These are phyloP conservation scores for Aspergillus alliaceus DNA, from an alignment of 2,329 filamentous ascomycete genomes.

Conservation along the genomic window DNA sequence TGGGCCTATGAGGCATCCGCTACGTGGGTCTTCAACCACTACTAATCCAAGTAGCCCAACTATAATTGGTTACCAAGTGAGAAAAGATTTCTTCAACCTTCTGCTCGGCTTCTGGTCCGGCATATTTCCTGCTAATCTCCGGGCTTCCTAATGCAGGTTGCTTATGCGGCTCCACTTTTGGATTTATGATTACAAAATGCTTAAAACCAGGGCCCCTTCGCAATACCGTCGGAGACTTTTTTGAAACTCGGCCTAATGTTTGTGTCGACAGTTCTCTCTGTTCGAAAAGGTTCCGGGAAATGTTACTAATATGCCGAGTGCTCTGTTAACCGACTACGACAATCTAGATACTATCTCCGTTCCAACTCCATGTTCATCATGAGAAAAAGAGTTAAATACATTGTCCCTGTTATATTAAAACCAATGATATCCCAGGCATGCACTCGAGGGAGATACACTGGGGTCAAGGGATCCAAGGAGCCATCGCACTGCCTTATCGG, in stretches of 20 bases:
- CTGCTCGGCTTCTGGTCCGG: not conserved
- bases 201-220: not conserved
- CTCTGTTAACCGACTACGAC: not conserved
- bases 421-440: too few relatives aligned
- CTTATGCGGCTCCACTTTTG: not conserved
- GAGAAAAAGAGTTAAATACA: not conserved
- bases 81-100: not conserved
- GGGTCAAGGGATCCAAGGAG: too few relatives aligned
- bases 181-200: not conserved
- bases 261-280: not conserved
- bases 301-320: too few relatives aligned
- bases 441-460: too few relatives aligned
- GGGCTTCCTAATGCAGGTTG: not conserved
- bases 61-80: not conserved
- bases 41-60: accelerated
- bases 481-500: too few relatives aligned
- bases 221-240: not conserved
- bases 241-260: not conserved
- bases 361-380: not conserved
- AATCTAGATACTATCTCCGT: not conserved
- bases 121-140: not conserved
- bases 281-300: too few relatives aligned
- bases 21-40: not conserved
- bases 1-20: not conserved
- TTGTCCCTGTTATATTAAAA: too few relatives aligned